phyloP scores from a whole-genome alignment of 2,329 filamentous ascomycete genomes.

The Verticillium alfalfae region DNA sequence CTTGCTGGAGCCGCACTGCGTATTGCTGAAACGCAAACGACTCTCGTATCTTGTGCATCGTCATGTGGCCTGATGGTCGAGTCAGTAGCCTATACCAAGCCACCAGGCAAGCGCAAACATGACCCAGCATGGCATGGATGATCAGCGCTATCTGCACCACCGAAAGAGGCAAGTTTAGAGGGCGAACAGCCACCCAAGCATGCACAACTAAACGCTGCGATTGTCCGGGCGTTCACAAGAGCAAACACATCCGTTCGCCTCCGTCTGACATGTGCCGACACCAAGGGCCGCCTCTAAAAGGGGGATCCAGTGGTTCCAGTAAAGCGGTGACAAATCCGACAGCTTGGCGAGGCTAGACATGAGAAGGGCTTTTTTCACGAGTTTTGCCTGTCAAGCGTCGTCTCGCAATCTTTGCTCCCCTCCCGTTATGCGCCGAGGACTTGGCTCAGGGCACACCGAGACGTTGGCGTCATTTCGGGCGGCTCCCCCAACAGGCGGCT shows the following conservation, averaged over 20 bases:
- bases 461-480: not conserved
- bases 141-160: not conserved
- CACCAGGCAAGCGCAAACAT: not conserved
- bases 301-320: too few species aligned
- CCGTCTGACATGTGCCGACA: too few species aligned
- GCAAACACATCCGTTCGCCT: too few species aligned
- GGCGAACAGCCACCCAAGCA: too few species aligned
- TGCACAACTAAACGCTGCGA: too few species aligned
- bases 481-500: not conserved
- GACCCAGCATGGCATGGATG: not conserved
- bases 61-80: not conserved
- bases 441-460: not conserved
- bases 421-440: not conserved
- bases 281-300: too few species aligned
- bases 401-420: not conserved
- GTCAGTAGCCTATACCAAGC: not conserved
- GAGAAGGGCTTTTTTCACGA: not conserved
- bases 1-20: not conserved
- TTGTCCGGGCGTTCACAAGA: too few species aligned
- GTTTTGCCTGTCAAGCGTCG: not conserved
- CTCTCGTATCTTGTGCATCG: not conserved
- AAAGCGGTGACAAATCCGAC: not conserved
- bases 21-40: not conserved
- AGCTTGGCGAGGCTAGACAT: not conserved
- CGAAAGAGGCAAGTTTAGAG: too few species aligned